Evolutionary conservation across 2,329 filamentous ascomycete genomes (phyloP).

Genomic region (Sphaerostilbella broomeana): DNA sequence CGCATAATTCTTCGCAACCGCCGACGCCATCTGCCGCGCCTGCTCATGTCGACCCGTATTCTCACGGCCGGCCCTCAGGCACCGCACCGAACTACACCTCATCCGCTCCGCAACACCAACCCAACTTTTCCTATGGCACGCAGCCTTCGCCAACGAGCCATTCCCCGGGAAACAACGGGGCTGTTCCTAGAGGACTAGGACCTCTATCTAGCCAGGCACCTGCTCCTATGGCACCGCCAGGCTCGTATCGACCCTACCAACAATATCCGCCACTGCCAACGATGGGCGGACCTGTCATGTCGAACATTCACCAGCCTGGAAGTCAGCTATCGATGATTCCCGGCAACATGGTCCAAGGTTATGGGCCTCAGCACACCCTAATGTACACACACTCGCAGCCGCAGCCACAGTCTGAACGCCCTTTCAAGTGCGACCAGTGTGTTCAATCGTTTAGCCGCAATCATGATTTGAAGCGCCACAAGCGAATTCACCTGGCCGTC

Average conservation of each 20-base stretch:
- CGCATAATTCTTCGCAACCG: slow-evolving; percentile 34
- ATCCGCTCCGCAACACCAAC: slow-evolving; percentile 41
- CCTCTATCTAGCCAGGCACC: slow-evolving; percentile 19
- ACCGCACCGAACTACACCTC: slow-evolving; percentile 57
- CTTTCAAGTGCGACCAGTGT: slow-evolving; percentile 91
- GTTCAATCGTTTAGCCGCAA: slow-evolving; percentile 93
- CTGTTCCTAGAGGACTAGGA: slow-evolving; percentile 34
- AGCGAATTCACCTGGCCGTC: slow-evolving; percentile 87
- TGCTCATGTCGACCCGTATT: slow-evolving; percentile 53
- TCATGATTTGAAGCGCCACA: slow-evolving; percentile 92
- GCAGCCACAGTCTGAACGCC: slow-evolving; percentile 60
- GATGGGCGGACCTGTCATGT: slow-evolving; percentile 64
- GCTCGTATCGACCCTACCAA: slow-evolving; percentile 43
- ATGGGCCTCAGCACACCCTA: slow-evolving; percentile 45
- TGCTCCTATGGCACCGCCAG: slow-evolving; percentile 40
- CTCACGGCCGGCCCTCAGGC: slow-evolving; percentile 44
- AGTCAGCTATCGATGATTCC: slow-evolving; percentile 66
- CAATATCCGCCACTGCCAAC: slow-evolving; percentile 48
- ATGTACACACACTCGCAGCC: slow-evolving; percentile 55
- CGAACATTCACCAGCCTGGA: slow-evolving; percentile 69
- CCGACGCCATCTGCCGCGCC: slow-evolving; percentile 44
- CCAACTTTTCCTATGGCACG: slow-evolving; percentile 38
- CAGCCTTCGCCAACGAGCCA: slow-evolving; percentile 34
- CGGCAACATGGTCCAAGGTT: slow-evolving; percentile 46
- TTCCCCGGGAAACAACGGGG: slow-evolving; percentile 38